Conservation (phyloP, 106 monocot species). For the Dendrobium officinale region DNA sequence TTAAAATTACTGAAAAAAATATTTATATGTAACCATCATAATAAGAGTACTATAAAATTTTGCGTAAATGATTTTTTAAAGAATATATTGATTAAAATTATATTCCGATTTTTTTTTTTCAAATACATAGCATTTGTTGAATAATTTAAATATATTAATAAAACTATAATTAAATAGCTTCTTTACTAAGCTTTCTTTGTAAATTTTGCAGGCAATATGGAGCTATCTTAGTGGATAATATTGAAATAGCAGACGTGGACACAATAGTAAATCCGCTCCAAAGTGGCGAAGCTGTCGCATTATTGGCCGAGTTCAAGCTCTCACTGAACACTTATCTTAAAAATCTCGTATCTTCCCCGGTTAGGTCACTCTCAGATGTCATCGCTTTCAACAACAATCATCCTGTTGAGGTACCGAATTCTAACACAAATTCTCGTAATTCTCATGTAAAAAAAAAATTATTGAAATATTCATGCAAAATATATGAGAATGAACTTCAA, state of each 20-base stretch:
- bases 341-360: constrained; percentile 32
- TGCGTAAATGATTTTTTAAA: no score
- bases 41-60: no score
- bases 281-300: constrained; percentile 21
- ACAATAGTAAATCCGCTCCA: constrained; percentile 9
- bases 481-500: no score
- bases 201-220: constrained; percentile 6
- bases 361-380: constrained; percentile 48
- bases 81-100: no score
- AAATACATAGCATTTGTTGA: not conserved
- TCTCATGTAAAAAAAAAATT: no score
- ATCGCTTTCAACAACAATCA: constrained; percentile 54
- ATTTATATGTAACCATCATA: no score
- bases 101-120: not conserved
- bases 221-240: constrained; percentile 28
- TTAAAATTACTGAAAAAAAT: no score
- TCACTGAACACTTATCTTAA: constrained; percentile 37
- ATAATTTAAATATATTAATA: not conserved
- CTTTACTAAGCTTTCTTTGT: not conserved
- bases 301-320: constrained; percentile 53
- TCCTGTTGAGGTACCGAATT: constrained; percentile 22
- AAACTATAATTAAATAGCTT: not conserved
- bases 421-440: no score
- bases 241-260: constrained; percentile 26
- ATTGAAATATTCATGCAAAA: no score